Evolutionary conservation across 169 alveolate genomes (phyloP).

Genomic region (Babesia ovis): DNA sequence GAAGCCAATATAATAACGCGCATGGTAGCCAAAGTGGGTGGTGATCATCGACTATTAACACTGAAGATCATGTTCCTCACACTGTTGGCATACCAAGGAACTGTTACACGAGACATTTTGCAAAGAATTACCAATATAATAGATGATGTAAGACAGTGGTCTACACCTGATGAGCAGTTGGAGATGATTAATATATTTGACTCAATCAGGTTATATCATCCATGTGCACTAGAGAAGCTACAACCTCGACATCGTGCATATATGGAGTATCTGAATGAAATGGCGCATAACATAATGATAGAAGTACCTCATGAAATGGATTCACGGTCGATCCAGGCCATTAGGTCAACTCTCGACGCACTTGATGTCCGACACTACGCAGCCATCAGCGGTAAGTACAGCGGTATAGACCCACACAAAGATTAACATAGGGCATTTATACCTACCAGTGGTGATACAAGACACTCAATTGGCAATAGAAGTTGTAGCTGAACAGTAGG

Average conservation of each 20-base stretch:
- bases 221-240: neutral
- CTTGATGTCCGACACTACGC: conserved; percentile 27
- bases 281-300: conserved; percentile 27
- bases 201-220: conserved; percentile 4
- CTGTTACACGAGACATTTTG: neutral
- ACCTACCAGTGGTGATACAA: conserved; percentile 39
- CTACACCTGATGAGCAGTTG: conserved; percentile 20
- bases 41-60: neutral
- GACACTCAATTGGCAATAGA: conserved; percentile 35
- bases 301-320: conserved; percentile 26
- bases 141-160: conserved; percentile 2
- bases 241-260: conserved; percentile 10
- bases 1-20: neutral
- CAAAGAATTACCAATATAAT: conserved; percentile 1
- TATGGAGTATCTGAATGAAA: conserved; percentile 33
- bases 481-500: conserved; percentile 25
- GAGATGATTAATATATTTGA: conserved; percentile 17
- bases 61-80: conserved; percentile 7
- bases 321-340: neutral
- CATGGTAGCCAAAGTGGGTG: neutral
- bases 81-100: conserved; percentile 3
- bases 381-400: conserved; percentile 51
- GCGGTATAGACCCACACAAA: neutral
- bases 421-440: conserved; percentile 40
- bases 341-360: conserved; percentile 22